These are phyloP conservation scores for Gossypium ekmanianum DNA, from an alignment of 345 rosid species.

Conservation along the genomic window DNA sequence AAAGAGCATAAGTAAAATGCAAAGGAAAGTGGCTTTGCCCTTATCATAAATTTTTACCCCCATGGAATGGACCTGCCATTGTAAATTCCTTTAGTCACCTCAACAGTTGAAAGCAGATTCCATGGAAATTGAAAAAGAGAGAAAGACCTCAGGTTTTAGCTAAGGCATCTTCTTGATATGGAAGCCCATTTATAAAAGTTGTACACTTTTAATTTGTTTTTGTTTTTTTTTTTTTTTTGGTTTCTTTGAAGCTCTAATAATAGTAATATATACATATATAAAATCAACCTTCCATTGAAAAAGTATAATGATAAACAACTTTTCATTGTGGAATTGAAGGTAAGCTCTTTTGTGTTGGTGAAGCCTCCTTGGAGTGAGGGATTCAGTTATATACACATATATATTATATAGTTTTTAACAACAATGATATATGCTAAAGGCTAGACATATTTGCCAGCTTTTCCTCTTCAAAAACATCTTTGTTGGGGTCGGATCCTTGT, in stretches of 20 bases:
- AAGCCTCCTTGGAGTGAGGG: conserved; percentile 51
- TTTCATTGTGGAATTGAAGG: conserved; percentile 38
- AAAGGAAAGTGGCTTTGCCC: conserved; percentile 29
- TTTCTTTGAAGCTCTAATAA: conserved; percentile 12
- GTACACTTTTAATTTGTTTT: conserved; percentile 29
- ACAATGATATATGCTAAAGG: conserved; percentile 28
- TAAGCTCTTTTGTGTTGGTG: conserved; percentile 49
- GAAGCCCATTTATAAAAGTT: conserved; percentile 36
- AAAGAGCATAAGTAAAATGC: conserved; percentile 21
- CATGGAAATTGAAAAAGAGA: neutral
- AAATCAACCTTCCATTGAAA: conserved; percentile 17
- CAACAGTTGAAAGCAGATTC: conserved; percentile 46
- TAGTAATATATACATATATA: neutral
- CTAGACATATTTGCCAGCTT: conserved; percentile 31
- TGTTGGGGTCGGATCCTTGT: conserved; percentile 7
- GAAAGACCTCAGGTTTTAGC: neutral
- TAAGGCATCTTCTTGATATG: conserved; percentile 46
- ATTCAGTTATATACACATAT: conserved; percentile 12
- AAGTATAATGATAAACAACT: conserved; percentile 50
- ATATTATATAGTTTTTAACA: neutral
- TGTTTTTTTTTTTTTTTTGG: conserved; percentile 12
- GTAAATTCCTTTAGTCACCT: conserved; percentile 38
- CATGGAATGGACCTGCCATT: conserved; percentile 25
- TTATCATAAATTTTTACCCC: neutral
- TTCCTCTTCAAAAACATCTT: conserved; percentile 26